Base-by-base conservation (phyloP, 208 protist genomes). In the Leishmania major region DNA sequence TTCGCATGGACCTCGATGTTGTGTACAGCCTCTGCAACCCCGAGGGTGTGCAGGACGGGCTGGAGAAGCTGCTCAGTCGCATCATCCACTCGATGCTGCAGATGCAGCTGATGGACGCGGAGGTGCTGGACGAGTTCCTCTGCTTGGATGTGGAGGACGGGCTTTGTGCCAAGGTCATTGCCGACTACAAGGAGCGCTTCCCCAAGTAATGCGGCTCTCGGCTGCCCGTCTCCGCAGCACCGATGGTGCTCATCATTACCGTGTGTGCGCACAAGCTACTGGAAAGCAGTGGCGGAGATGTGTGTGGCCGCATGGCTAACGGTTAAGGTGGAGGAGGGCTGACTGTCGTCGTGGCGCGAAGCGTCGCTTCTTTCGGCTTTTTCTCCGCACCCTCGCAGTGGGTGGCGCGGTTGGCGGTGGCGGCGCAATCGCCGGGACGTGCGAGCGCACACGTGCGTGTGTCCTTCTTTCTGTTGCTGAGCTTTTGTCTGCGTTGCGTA, bases 61-160 rank as follows among this genome's bases (percentile, higher is more conserved):
- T 94, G 80, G 89, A 92, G 77, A 77, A 79, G 53, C 83, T 97
- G 45, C 78, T 91, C 17, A 88, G 84, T 47, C 84, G 82, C 78
- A 93, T 96, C 53, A 88, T 97, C 72, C 78, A 86, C 47, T 95
- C 92, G 3, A 85, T 97, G 86, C 76, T 88, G 15, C 70, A 57
- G 53, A 88, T 92, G 87, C 90, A 89, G 43, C 87, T 96, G 51
- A 83, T 96, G 45, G 85, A 93, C 71, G 86, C 78, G 17, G 91
- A 85, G 69, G 90, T 88, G 62, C 73, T 96, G 55, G 77, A 82
- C 28, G 86, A 92, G 77, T 90, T 94, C 78, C 79, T 90, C 55
- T 75, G 51, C 55, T 53, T 77, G 8, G 81, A 90, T 51, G 88
- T 80, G 3, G 88, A 88, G 59, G 90, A 87, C 43, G 76, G 47